Base-by-base conservation (phyloP, 23 red algal genomes). In the Pyropia haitanensis region DNA sequence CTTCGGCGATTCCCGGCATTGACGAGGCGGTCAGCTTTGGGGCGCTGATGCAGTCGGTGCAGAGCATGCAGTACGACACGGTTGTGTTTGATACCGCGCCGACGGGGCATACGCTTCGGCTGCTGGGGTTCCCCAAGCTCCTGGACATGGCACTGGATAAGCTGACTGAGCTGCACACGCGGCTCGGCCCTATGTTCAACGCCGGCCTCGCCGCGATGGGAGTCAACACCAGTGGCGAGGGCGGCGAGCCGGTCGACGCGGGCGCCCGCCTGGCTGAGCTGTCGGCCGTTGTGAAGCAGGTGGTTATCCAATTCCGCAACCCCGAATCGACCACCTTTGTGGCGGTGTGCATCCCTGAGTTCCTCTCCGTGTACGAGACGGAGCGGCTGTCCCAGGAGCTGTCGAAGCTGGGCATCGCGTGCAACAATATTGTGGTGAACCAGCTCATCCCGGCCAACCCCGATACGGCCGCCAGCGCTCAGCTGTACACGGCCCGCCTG, bases 11-110 rank as follows among this genome's bases (percentile, higher is more conserved):
- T 15, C 94, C 94, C 23, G 94, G 94, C 59, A 98, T 98, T 27
- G 94, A 98, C 55, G 94, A 98, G 68, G 94, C 94, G 56, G 63
- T 98, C 59, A 77, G 86, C 2, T 98, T 98, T 69, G 94, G 81
- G 14, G 71, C 75, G 13, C 72, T 98, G 22, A 88, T 98, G 71
- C 75, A 91, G 56, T 84, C 68, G 22, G 87, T 98, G 50, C 68
- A 69, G 48, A 77, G 87, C 18, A 98, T 98, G 94, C 27, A 78
- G 12, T 88, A 83, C 63, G 87, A 91, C 63, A 62, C 77, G 19
- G 71, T 98, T 1, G 60, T 98, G 14, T 98, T 98, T 62, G 94
- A 98, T 60, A 91, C 79, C 15, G 94, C 94, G 22, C 94, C 94
- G 48, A 98, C 94, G 19, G 94, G 94, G 25, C 94, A 98, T 60